These are phyloP conservation scores for Coemansia sp. DNA, from an alignment of 371 early-diverging fungal species.

Conservation along the genomic window DNA sequence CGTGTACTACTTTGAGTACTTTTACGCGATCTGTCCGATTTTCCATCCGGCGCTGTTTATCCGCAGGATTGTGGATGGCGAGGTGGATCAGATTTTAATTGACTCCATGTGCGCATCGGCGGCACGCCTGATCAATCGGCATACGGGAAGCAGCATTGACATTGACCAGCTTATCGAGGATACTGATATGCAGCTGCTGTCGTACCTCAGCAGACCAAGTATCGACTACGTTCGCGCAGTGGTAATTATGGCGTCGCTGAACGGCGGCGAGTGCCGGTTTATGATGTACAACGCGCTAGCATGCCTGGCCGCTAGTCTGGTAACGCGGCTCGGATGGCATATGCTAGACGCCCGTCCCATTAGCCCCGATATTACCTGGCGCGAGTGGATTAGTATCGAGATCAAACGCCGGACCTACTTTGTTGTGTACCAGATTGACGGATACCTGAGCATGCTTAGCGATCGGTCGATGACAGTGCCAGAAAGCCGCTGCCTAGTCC, in stretches of 20 bases:
- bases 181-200: slow-evolving; percentile 17
- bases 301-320: slow-evolving; percentile 29
- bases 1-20: slow-evolving; percentile 39
- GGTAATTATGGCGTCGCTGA: slow-evolving; percentile 32
- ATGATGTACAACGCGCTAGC: slow-evolving; percentile 38
- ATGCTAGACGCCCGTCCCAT: slow-evolving; percentile 16
- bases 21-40: slow-evolving; percentile 39
- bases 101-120: slow-evolving; percentile 36
- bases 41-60: slow-evolving; percentile 40
- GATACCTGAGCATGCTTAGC: slow-evolving; percentile 28
- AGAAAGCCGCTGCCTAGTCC: slow-evolving; percentile 12
- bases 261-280: slow-evolving; percentile 36
- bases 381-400: slow-evolving; percentile 31
- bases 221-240: slow-evolving; percentile 38
- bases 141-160: slow-evolving; percentile 30
- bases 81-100: slow-evolving; percentile 32
- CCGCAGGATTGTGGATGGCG: slow-evolving; percentile 29
- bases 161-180: slow-evolving; percentile 21
- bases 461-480: slow-evolving; percentile 33
- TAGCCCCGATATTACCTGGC: slow-evolving; percentile 16
- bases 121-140: slow-evolving; percentile 24
- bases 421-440: slow-evolving; percentile 31
- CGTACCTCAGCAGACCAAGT: slow-evolving; percentile 18
- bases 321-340: slow-evolving; percentile 39
- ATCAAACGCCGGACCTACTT: slow-evolving; percentile 38